Base-by-base conservation (phyloP, 208 protist species). In the Trypanosoma avium region DNA sequence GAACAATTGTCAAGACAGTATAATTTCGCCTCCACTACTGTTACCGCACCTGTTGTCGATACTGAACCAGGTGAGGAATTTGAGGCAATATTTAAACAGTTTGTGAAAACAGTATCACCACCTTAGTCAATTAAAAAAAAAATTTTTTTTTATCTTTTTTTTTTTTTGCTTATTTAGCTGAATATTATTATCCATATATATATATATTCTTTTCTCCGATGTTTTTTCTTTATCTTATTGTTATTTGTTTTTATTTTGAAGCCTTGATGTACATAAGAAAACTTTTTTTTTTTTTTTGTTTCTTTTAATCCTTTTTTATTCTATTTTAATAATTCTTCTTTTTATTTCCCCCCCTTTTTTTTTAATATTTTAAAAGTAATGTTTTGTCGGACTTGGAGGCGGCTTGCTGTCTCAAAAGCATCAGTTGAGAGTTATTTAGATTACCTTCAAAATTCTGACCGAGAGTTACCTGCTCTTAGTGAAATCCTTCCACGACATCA, bases 401-500 rank as follows among this genome's bases (percentile, higher is more conserved):
- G 42, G 4, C 46, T 72, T 8, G 15, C 40, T 56, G 45, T 59
- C 42, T 56, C 63, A n/a, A 79, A 75, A 33, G 47, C 68, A 10
- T 55, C 70, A 53, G 48, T 72, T 48, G 77, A 73, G 5, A 76
- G 72, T 22, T 94, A 87, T 48, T 27, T 91, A 3, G 82, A 90
- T 12, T 81, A 94, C 66, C 54, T 94, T 38, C 69, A 70, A 57
- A 70, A 77, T 62, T 59, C 67, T 22, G 75, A 86, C 32, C 67
- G 79, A 55, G 82, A 95, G 47, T 70, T 93, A 10, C 79, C 76
- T 13, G 66, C 78, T 6, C 73, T 95, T 13, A 67, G 82, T 27
- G 77, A 92, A 19, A 63, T 92, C n/a, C 79, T 95, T 60, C 84
- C 84, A 4, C 77, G 79, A n/a, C 67, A 76, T 32, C 45, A 46